These are phyloP conservation scores for Noccaea bulbosa DNA, from an alignment of 345 rosid genomes.

Conservation along the genomic window DNA sequence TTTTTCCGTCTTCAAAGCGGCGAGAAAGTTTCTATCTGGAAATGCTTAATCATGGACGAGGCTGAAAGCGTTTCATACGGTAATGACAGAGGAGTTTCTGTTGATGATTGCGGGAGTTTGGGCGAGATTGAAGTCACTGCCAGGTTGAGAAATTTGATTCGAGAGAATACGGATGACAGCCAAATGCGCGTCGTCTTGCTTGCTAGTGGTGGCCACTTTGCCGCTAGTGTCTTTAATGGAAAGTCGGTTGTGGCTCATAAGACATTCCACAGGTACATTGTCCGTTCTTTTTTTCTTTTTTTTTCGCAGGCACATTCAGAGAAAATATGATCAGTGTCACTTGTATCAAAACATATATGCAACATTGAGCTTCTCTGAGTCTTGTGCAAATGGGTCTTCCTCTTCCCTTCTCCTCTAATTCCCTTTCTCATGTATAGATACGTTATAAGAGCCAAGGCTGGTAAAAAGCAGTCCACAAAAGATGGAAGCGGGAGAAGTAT, in stretches of 20 bases:
- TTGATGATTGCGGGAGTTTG: conserved; percentile 37
- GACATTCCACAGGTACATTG: conserved; percentile 84
- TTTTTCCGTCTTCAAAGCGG: conserved; percentile 68
- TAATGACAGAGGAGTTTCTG: conserved; percentile 42
- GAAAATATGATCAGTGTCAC: neutral
- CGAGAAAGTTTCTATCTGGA: conserved; percentile 80
- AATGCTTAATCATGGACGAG: conserved; percentile 65
- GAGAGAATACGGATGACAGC: conserved; percentile 52
- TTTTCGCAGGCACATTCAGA: neutral
- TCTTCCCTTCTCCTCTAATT: conserved; percentile 8
- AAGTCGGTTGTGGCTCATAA: conserved; percentile 74
- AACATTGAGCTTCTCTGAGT: conserved; percentile 1
- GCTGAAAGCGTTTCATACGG: conserved; percentile 55
- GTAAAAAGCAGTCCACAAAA: conserved; percentile 92
- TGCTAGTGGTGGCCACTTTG: conserved; percentile 93
- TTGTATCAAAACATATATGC: neutral
- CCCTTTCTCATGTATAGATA: conserved; percentile 58
- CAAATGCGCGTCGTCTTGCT: conserved; percentile 70
- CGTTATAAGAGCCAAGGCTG: conserved; percentile 98
- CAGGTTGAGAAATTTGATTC: conserved; percentile 56
- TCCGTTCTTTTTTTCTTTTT: neutral
- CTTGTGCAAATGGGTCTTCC: conserved; percentile 15
- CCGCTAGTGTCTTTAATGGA: conserved; percentile 84
- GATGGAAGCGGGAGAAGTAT: conserved; percentile 80
- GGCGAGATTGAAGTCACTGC: conserved; percentile 58